phyloP scores from a whole-genome alignment of 2,329 filamentous ascomycete species.

The Phialocephala sp. region DNA sequence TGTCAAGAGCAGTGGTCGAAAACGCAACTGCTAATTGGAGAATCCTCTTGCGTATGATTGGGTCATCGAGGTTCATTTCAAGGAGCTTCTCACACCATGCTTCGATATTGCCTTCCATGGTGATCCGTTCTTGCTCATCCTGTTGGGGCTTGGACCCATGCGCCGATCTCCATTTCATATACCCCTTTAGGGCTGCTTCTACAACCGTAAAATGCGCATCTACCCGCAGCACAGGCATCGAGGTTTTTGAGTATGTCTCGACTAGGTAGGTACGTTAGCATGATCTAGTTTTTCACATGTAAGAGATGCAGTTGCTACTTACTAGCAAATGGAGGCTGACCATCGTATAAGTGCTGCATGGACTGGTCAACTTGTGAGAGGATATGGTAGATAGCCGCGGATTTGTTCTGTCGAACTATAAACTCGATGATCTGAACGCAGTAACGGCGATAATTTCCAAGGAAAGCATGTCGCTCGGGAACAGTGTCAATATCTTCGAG shows the following conservation, averaged over 20 bases:
- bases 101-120: constrained; percentile 69
- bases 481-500: constrained; percentile 94
- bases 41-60: constrained; percentile 80
- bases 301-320: constrained; percentile 45
- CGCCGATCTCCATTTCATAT: constrained; percentile 73
- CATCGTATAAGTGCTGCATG: constrained; percentile 76
- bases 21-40: constrained; percentile 85
- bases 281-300: constrained; percentile 10
- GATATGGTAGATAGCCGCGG: constrained; percentile 87
- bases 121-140: constrained; percentile 56
- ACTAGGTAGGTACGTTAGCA: constrained; percentile 46
- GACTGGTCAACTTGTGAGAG: constrained; percentile 78
- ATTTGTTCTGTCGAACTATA: constrained; percentile 80
- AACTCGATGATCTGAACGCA: constrained; percentile 86
- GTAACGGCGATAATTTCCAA: constrained; percentile 94
- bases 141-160: constrained; percentile 58
- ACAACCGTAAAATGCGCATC: constrained; percentile 92
- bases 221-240: constrained; percentile 74
- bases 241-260: constrained; percentile 69
- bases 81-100: constrained; percentile 76
- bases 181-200: constrained; percentile 87
- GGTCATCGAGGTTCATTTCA: constrained; percentile 77
- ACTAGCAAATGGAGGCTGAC: constrained; percentile 68
- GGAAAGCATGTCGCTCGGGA: constrained; percentile 91
- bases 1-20: constrained; percentile 79